These are phyloP conservation scores for Boletus coccyginus DNA, from an alignment of 768 basidiomycete genomes.

Conservation along the genomic window DNA sequence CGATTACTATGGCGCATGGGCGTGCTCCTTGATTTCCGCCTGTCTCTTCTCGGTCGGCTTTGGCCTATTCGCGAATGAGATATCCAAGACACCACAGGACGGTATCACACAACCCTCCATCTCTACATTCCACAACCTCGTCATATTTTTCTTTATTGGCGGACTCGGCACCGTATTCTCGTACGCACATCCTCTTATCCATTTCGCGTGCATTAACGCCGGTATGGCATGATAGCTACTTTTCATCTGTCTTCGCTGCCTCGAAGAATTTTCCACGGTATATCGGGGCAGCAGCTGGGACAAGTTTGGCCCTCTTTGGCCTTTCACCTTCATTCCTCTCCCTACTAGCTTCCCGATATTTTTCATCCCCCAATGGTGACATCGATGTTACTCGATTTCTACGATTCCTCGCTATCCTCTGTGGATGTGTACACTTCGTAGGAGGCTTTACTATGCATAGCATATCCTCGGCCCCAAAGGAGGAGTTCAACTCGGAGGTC, in stretches of 20 bases:
- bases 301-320: constrained; percentile 73
- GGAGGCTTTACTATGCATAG: constrained; percentile 47
- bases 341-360: constrained; percentile 57
- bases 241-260: constrained; percentile 73
- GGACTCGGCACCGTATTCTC: constrained; percentile 72
- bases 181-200: constrained; percentile 41
- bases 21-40: constrained; percentile 62
- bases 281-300: constrained; percentile 63
- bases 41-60: constrained; percentile 60
- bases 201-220: background rate
- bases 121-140: constrained; percentile 50
- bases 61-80: constrained; percentile 57
- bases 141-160: constrained; percentile 56
- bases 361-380: constrained; percentile 46
- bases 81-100: constrained; percentile 42
- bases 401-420: constrained; percentile 53
- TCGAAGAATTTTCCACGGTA: constrained; percentile 66
- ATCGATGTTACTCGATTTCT: constrained; percentile 51
- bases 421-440: constrained; percentile 51
- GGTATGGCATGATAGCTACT: constrained; percentile 42
- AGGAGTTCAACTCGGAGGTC: background rate
- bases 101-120: constrained; percentile 36
- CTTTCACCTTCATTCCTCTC: constrained; percentile 77
- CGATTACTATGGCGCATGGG: constrained; percentile 65
- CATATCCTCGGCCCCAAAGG: constrained; percentile 10